Evolutionary conservation across 768 basidiomycete genomes (phyloP).

Genomic region (Termitomyces sp.): DNA sequence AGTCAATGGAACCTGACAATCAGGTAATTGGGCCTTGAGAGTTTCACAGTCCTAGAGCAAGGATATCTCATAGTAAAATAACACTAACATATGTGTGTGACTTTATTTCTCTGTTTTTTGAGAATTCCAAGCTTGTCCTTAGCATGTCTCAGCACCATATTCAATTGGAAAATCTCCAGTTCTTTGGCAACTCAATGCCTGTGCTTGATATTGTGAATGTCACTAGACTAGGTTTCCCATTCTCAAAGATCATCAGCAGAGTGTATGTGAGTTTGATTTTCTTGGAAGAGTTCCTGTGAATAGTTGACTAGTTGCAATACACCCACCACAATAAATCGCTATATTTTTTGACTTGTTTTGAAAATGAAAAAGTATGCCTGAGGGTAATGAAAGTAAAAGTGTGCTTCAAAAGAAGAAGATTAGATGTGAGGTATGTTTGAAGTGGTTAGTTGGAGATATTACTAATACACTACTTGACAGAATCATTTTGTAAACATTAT

Average conservation of each 20-base stretch:
- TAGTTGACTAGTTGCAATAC: background rate
- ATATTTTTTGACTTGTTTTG: no score
- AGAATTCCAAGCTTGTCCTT: background rate
- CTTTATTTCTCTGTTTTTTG: background rate
- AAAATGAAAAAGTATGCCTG: no score
- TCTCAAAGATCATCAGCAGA: background rate
- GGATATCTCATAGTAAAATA: background rate
- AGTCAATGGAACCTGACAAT: background rate
- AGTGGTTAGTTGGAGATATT: no score
- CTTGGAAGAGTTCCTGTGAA: background rate
- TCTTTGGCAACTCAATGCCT: no score
- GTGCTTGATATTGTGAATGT: background rate
- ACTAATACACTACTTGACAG: no score
- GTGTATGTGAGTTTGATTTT: background rate
- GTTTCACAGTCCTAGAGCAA: background rate
- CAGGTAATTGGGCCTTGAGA: background rate
- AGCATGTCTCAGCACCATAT: background rate
- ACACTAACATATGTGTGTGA: background rate
- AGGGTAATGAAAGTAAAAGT: no score
- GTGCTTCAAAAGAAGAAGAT: background rate
- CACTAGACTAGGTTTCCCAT: background rate
- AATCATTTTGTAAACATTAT: no score
- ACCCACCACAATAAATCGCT: background rate
- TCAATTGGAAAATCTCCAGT: background rate
- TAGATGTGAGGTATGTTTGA: no score